Evolutionary conservation across 2,329 filamentous ascomycete species (phyloP).

Genomic region (Arthroderma sp.): DNA sequence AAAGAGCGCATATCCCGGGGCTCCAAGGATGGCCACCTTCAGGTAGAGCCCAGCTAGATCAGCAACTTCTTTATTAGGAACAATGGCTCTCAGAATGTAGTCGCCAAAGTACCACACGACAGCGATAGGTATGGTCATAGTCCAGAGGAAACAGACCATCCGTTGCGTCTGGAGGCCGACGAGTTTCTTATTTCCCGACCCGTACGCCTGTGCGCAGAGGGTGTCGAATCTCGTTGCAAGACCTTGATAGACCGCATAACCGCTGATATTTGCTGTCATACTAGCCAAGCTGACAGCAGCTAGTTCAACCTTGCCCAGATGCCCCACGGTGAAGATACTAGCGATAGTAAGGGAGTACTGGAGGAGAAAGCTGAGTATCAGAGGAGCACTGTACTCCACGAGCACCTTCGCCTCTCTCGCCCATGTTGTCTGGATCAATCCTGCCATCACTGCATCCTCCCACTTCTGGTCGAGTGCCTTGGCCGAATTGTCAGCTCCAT

Average conservation of each 20-base stretch:
- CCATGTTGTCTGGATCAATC: conserved; percentile 81
- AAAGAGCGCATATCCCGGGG: conserved; percentile 64
- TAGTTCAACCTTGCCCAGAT: conserved; percentile 58
- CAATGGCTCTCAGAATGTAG: conserved; percentile 51
- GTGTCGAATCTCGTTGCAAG: conserved; percentile 84
- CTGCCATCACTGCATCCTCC: conserved; percentile 71
- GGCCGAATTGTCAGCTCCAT: conserved; percentile 34
- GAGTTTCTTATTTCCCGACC: conserved; percentile 76
- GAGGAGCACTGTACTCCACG: conserved; percentile 54
- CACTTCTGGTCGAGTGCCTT: conserved; percentile 57
- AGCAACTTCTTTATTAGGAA: conserved; percentile 61
- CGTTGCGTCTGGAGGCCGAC: conserved; percentile 74
- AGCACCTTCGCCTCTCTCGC: conserved; percentile 77
- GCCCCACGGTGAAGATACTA: conserved; percentile 66
- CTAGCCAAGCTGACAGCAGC: conserved; percentile 57
- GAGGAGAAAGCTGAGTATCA: conserved; percentile 62
- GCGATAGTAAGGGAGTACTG: conserved; percentile 78
- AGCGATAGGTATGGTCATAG: conserved; percentile 59
- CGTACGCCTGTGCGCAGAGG: conserved; percentile 85
- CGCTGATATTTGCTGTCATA: conserved; percentile 72
- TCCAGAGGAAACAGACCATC: conserved; percentile 66
- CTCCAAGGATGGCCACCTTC: conserved; percentile 55
- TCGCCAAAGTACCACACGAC: conserved; percentile 60
- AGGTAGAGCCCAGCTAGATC: conserved; percentile 61
- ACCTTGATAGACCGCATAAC: conserved; percentile 67